Base-by-base conservation (phyloP, 768 basidiomycete genomes). In the Crassisporium funariophilum region DNA sequence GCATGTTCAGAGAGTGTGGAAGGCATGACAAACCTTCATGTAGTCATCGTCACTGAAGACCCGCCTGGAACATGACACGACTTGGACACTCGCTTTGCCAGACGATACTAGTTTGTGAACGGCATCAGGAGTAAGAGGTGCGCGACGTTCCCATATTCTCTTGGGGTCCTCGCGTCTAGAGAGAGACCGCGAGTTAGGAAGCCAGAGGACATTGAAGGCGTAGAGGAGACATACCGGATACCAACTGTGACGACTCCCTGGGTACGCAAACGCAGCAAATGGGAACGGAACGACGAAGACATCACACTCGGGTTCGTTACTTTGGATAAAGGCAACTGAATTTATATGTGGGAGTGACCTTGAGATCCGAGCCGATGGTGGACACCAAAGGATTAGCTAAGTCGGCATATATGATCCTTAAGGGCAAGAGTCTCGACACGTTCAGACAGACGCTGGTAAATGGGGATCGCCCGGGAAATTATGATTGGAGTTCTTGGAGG, bases 71-170 rank as follows among this genome's bases (percentile, higher is more conserved):
- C 92, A 93, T 12, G 78, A 79, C 60, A 91, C 86, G 23, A 94
- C 77, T 35, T 88, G 73, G 13, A 97, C 89, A 4, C 76, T 64
- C 4, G 86, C 80, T 13, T 77, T 76, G 20, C 79, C 71, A 19
- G 73, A 67, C 7, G 66, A 62, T 4, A 90, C 72, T 6, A 95
- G 75, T 4, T 77, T 65, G 34, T 78, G 64, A 22, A 95, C 85
- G 5, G 79, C 83, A 4, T 79, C 77, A 0, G 94, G 94, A 0
- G 88, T 90, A 35, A 97, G 70, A 2, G 94, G 92, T 22, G 78
- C 82, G 13, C 94, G 77, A 7, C 94, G 77, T 62, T 95, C 94
- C 92, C 92, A 97, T 45, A 90, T 81, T 41, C 94, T 72, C 22
- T 66, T 54, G 0, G 88, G 84, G 60, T 95, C 88, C 63, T 97